A percentile compares a stretch with the other conserved stretches of the same genome.
Conservation (phyloP, 1,284 basidiomycete species). For the Ceratorhiza oryzae-sativae region DNA sequence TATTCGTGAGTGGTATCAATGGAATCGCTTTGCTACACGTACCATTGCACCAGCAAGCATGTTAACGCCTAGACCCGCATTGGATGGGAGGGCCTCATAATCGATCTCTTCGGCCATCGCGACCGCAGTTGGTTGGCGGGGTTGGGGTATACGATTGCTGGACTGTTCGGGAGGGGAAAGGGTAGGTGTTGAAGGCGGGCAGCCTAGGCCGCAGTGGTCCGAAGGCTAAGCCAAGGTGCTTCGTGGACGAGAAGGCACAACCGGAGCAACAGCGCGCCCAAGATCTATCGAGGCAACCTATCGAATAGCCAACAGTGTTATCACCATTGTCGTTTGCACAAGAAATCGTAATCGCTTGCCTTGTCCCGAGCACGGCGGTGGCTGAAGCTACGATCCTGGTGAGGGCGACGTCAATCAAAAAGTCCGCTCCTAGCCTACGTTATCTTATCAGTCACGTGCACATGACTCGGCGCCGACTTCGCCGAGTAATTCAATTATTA, state of each 20-base stretch:
- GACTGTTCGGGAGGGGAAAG: too few relatives aligned
- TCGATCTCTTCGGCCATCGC: conserved; percentile 63
- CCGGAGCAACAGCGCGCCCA: too few relatives aligned
- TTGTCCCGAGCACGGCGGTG: background rate
- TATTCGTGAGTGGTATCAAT: conserved; percentile 27
- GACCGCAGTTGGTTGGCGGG: background rate
- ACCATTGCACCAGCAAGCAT: conserved; percentile 97
- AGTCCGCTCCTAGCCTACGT: background rate
- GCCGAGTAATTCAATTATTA: background rate
- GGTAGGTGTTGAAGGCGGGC: background rate
- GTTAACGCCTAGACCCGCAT: conserved; percentile 82
- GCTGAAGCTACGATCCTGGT: conserved; percentile 16
- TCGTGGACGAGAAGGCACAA: too few relatives aligned
- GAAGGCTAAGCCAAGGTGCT: background rate
- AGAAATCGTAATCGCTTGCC: conserved; percentile 3
- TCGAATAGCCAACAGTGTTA: background rate
- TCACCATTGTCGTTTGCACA: background rate
- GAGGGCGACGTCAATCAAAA: conserved; percentile 33
- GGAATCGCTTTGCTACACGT: conserved; percentile 51
- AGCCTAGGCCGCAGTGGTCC: background rate
- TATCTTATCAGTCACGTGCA: conserved; percentile 39
- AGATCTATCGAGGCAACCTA: conserved; percentile 9
- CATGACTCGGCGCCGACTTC: background rate
- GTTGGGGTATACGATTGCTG: background rate
- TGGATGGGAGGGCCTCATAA: conserved; percentile 78